phyloP scores from a whole-genome alignment of 345 rosid species.

The Pistacia vera region DNA sequence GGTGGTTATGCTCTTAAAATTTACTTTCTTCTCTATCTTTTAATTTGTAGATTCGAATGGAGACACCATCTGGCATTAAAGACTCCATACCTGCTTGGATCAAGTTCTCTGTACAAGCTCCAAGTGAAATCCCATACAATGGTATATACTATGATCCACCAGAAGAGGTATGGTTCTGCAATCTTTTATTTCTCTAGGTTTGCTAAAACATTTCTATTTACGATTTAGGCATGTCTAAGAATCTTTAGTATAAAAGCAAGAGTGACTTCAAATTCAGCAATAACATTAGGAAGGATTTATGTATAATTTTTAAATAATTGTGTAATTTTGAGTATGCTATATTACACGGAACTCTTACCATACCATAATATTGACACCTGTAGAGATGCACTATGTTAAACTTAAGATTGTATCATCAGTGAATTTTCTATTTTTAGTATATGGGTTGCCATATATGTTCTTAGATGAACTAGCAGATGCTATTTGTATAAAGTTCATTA shows the following conservation, averaged over 20 bases:
- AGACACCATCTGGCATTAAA: slow-evolving; percentile 90
- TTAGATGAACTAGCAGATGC: background rate
- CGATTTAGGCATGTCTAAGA: slow-evolving; percentile 5
- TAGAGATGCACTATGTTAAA: background rate
- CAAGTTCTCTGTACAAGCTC: slow-evolving; percentile 91
- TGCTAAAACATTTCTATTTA: background rate
- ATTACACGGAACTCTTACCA: background rate
- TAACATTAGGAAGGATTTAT: slow-evolving; percentile 9
- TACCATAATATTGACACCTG: background rate
- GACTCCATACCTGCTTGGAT: slow-evolving; percentile 99
- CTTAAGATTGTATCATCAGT: background rate
- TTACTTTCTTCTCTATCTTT: slow-evolving; percentile 16
- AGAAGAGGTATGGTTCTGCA: slow-evolving; percentile 59
- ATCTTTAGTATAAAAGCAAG: background rate
- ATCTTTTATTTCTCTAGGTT: slow-evolving; percentile 6
- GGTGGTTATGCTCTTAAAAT: background rate
- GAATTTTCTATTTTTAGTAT: background rate
- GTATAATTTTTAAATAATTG: slow-evolving; percentile 10
- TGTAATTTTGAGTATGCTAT: background rate
- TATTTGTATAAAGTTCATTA: background rate
- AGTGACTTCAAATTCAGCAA: background rate
- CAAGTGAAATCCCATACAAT: slow-evolving; percentile 90
- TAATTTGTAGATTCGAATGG: slow-evolving; percentile 82
- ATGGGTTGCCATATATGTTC: background rate
- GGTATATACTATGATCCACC: slow-evolving; percentile 98